A percentile compares a stretch with the other conserved stretches of the same genome.
phyloP scores from a whole-genome alignment of 768 basidiomycete species.

The Coprinellus micaceus region DNA sequence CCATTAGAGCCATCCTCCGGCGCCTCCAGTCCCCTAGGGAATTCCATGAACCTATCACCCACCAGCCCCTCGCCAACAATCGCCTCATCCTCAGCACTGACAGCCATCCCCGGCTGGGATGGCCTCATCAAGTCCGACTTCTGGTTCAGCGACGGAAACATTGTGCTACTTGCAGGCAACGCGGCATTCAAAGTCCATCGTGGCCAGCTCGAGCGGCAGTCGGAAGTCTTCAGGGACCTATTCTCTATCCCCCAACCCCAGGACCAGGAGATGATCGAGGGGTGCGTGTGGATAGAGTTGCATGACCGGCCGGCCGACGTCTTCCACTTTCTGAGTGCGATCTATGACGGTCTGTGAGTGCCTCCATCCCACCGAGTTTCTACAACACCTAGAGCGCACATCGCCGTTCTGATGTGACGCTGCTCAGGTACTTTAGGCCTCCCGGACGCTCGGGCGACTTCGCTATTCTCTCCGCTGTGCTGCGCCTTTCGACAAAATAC shows the following conservation, averaged over 20 bases:
- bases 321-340: conserved; percentile 58
- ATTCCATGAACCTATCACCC: too few species aligned
- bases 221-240: conserved; percentile 70
- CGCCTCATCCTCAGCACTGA: too few species aligned
- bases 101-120: conserved; percentile 2
- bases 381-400: not conserved
- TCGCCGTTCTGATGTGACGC: not conserved
- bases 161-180: conserved; percentile 54
- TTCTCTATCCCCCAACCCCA: conserved; percentile 61
- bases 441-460: conserved; percentile 50
- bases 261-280: conserved; percentile 45
- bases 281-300: conserved; percentile 55
- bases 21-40: too few species aligned
- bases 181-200: conserved; percentile 72
- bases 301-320: conserved; percentile 68
- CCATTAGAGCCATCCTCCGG: too few species aligned
- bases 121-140: conserved; percentile 51
- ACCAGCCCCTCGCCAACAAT: too few species aligned
- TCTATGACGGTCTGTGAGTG: conserved; percentile 76
- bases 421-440: conserved; percentile 51
- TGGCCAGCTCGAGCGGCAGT: conserved; percentile 70
- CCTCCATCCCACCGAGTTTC: too few species aligned
- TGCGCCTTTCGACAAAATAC: conserved; percentile 75
- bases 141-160: conserved; percentile 73
- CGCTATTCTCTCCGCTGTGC: conserved; percentile 54